Conservation (phyloP, 2,329 filamentous ascomycete genomes). For the Thyridium curvatum region DNA sequence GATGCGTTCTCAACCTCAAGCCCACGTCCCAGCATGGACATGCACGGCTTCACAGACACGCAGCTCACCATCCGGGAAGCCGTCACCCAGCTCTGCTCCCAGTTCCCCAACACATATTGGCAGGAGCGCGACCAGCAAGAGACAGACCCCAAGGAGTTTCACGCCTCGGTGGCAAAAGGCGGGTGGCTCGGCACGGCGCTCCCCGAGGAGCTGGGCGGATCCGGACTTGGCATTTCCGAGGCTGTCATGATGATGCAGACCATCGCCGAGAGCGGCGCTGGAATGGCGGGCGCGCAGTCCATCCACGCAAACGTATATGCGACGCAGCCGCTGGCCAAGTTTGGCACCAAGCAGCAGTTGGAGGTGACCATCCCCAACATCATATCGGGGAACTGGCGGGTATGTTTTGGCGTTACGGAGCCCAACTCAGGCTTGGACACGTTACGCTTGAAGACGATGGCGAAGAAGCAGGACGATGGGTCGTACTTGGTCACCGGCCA, state of each 20-base stretch:
- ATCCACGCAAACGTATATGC: conserved; percentile 66
- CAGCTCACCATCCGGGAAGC: conserved; percentile 9
- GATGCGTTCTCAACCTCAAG: too few species aligned
- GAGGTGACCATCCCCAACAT: conserved; percentile 61
- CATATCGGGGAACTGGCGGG: conserved; percentile 63
- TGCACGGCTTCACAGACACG: conserved; percentile 6
- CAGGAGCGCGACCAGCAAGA: conserved; percentile 64
- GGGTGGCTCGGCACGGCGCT: conserved; percentile 80
- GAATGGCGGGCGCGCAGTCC: conserved; percentile 64
- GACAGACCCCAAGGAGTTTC: conserved; percentile 68
- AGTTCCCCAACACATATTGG: conserved; percentile 61
- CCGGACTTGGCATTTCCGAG: conserved; percentile 72
- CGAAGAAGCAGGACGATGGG: conserved; percentile 45
- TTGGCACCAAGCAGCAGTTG: conserved; percentile 61
- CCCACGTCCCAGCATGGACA: conserved; percentile 4
- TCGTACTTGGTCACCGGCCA: conserved; percentile 67
- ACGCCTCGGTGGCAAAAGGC: conserved; percentile 65
- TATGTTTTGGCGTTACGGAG: conserved; percentile 82
- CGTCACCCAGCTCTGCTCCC: conserved; percentile 7
- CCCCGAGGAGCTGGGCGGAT: conserved; percentile 67
- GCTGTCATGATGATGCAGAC: conserved; percentile 86
- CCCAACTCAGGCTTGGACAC: conserved; percentile 77
- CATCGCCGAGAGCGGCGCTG: conserved; percentile 70
- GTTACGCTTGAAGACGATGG: conserved; percentile 60
- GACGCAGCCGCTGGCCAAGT: conserved; percentile 68